These are phyloP conservation scores for Lichtheimia corymbifera DNA, from an alignment of 371 early-diverging fungal genomes.

Conservation along the genomic window DNA sequence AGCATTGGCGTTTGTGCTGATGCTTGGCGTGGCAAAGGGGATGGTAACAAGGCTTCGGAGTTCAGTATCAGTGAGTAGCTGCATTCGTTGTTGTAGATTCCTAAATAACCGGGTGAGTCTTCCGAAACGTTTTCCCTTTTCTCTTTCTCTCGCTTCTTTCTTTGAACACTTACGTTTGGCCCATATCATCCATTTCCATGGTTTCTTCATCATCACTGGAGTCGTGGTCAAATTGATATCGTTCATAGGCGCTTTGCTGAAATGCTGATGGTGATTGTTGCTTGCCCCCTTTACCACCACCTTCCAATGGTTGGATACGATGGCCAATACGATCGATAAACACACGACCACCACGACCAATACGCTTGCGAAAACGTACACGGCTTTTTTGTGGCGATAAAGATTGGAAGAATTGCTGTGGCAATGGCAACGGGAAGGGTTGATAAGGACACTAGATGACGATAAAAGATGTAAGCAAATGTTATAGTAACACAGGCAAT, in stretches of 20 bases:
- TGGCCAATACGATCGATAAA: slow-evolving; percentile 53
- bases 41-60: slow-evolving; percentile 49
- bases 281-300: slow-evolving; percentile 11
- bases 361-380: slow-evolving; percentile 48
- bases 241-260: slow-evolving; percentile 11
- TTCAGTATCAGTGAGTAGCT: slow-evolving; percentile 54
- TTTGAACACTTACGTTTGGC: slow-evolving; percentile 19
- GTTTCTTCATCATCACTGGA: slow-evolving; percentile 36
- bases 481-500: slow-evolving; percentile 34
- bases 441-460: slow-evolving; percentile 48
- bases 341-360: slow-evolving; percentile 63
- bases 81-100: slow-evolving; percentile 49
- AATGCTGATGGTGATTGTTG: slow-evolving; percentile 28
- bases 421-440: slow-evolving; percentile 42
- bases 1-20: slow-evolving; percentile 10
- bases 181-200: slow-evolving; percentile 47
- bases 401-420: slow-evolving; percentile 38
- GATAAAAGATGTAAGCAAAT: slow-evolving; percentile 23
- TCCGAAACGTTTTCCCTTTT: slow-evolving; percentile 4
- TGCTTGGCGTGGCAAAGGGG: slow-evolving; percentile 37
- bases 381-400: slow-evolving; percentile 23
- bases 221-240: slow-evolving; percentile 54
- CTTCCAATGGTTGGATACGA: not conserved
- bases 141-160: slow-evolving; percentile 1
- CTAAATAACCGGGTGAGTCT: slow-evolving; percentile 17